These are phyloP conservation scores for Fusarium globosum DNA, from an alignment of 2,329 filamentous ascomycete genomes.

Conservation along the genomic window DNA sequence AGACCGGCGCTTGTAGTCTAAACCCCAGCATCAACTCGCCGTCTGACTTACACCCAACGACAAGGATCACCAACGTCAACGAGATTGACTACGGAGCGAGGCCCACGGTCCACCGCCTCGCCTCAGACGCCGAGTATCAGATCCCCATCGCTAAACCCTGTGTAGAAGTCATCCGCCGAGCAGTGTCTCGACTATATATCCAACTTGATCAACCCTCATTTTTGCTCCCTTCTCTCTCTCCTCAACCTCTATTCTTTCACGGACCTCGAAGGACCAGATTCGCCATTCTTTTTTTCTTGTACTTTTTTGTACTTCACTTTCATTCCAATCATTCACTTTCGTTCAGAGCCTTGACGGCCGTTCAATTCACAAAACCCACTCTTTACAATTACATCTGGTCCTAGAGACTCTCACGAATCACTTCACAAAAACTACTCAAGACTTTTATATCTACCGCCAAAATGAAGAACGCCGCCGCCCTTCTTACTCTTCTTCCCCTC, in stretches of 20 bases:
- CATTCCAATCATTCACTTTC: conserved; percentile 41
- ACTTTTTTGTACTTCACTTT: conserved; percentile 45
- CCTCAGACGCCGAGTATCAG: conserved; percentile 25
- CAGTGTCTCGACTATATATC: conserved; percentile 39
- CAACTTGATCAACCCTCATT: conserved; percentile 16
- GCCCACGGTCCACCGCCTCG: conserved; percentile 19
- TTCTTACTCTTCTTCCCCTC: conserved; percentile 44
- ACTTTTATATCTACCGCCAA: conserved; percentile 17
- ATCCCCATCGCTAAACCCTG: conserved; percentile 32
- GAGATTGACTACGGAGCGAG: conserved; percentile 32
- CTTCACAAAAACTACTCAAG: background rate
- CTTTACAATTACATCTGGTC: conserved; percentile 45
- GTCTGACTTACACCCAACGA: background rate
- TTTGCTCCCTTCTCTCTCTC: background rate
- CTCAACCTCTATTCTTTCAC: conserved; percentile 43
- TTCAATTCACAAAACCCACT: conserved; percentile 37
- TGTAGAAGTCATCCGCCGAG: conserved; percentile 30
- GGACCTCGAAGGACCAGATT: conserved; percentile 49
- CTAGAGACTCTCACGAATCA: conserved; percentile 38
- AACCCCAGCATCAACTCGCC: conserved; percentile 2
- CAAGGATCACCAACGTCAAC: conserved; percentile 6
- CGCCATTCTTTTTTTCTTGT: conserved; percentile 48
- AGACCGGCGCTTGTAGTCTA: conserved; percentile 34
- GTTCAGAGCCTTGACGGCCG: conserved; percentile 47
- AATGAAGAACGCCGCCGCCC: conserved; percentile 41